Conservation (phyloP, 305 asterid species). For the Rubia balearica region DNA sequence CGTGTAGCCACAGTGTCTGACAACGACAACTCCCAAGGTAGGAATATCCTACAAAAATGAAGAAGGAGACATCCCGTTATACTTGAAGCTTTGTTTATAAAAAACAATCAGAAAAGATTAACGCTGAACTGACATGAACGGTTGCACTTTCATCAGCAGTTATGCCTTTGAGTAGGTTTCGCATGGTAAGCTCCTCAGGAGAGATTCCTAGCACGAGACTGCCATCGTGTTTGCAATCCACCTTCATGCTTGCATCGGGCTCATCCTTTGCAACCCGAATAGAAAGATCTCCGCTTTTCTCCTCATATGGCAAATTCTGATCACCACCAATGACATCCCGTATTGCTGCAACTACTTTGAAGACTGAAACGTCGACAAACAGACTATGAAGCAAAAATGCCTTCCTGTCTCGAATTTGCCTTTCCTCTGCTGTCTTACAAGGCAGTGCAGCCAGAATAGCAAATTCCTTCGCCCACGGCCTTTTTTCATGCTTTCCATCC, state of each 20-base stretch:
- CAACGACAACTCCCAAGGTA: conserved; percentile 25
- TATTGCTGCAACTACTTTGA: conserved; percentile 73
- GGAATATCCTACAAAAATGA: conserved; percentile 58
- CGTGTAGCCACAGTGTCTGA: conserved; percentile 24
- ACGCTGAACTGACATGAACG: conserved; percentile 67
- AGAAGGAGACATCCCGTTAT: background rate
- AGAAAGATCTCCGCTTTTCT: conserved; percentile 74
- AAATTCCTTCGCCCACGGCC: conserved; percentile 79
- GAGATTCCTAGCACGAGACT: conserved; percentile 58
- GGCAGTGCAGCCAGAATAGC: conserved; percentile 83
- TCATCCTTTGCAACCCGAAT: conserved; percentile 63
- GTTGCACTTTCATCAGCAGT: conserved; percentile 96
- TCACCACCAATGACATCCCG: conserved; percentile 45
- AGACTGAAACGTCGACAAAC: conserved; percentile 89
- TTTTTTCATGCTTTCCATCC: conserved; percentile 71
- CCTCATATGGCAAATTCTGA: conserved; percentile 30
- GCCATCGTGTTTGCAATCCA: conserved; percentile 92
- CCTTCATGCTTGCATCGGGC: conserved; percentile 74
- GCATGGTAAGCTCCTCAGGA: conserved; percentile 55
- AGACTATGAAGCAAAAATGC: conserved; percentile 93
- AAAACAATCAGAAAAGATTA: conserved; percentile 15
- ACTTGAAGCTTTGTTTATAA: conserved; percentile 16
- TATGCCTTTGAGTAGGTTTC: conserved; percentile 91
- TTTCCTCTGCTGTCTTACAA: conserved; percentile 95
- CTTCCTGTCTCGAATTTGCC: conserved; percentile 87